These are phyloP conservation scores for Nitzschia sp. DNA, from an alignment of 108 stramenopile species.

Conservation along the genomic window DNA sequence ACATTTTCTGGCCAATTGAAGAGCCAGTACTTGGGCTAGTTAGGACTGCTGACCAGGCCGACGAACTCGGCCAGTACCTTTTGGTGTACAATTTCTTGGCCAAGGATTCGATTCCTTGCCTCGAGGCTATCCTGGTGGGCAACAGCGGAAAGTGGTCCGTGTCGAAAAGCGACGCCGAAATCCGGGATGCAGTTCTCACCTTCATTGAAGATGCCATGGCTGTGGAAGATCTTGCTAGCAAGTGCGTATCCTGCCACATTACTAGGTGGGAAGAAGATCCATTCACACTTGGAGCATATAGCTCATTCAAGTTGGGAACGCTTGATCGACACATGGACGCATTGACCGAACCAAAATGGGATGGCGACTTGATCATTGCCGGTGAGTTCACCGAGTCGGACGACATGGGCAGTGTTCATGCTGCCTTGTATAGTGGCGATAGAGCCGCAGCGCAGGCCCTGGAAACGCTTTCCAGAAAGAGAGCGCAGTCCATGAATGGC, in stretches of 20 bases:
- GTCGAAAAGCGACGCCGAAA: conserved; percentile 35
- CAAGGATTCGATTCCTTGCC: conserved; percentile 43
- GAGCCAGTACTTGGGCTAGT: conserved; percentile 54
- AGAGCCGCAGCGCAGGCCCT: conserved; percentile 26
- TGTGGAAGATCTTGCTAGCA: conserved; percentile 8
- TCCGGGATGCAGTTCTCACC: conserved; percentile 46
- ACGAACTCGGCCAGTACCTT: conserved; percentile 34
- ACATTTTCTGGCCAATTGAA: conserved; percentile 58
- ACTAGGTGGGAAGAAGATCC: conserved; percentile 71
- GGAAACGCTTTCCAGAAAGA: not conserved
- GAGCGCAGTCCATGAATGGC: not conserved
- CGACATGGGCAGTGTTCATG: conserved; percentile 65
- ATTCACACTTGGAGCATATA: conserved; percentile 52
- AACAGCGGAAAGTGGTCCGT: conserved; percentile 46
- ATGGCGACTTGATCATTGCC: conserved; percentile 51
- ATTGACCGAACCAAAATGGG: conserved; percentile 44
- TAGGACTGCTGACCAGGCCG: conserved; percentile 6
- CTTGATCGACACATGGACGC: conserved; percentile 38
- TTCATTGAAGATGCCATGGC: conserved; percentile 52
- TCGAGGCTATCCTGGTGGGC: conserved; percentile 54
- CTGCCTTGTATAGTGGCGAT: conserved; percentile 55
- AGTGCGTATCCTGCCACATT: conserved; percentile 45
- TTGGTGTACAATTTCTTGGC: conserved; percentile 59
- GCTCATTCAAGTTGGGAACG: conserved; percentile 41
- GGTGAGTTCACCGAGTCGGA: conserved; percentile 58